A percentile compares a stretch with the other conserved stretches of the same genome.
Evolutionary conservation across 257 asterid genomes (phyloP).

Genomic region (Pogostemon cablin): DNA sequence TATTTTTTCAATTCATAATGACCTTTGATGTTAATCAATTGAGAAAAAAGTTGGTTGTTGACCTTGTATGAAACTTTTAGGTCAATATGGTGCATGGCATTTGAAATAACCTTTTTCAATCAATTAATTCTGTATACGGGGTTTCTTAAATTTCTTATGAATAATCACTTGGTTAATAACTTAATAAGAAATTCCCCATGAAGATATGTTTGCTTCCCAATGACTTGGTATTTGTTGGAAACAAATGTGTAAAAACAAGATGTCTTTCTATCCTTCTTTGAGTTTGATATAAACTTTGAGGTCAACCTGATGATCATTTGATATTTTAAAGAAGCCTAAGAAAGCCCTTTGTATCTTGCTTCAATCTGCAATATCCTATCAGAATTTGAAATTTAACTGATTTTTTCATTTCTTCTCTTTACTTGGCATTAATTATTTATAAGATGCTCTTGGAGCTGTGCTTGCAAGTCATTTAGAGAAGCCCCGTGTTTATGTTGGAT

Average conservation of each 20-base stretch:
- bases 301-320: not conserved
- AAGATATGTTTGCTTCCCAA: slow-evolving; percentile 1
- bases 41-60: not conserved
- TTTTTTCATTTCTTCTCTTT: slow-evolving; percentile 26
- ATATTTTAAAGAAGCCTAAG: too few species aligned
- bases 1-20: not conserved
- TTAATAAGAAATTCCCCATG: slow-evolving; percentile 7
- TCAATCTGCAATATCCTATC: not conserved
- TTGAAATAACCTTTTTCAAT: not conserved
- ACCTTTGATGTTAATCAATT: slow-evolving; percentile 18
- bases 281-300: slow-evolving; percentile 1
- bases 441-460: slow-evolving; percentile 80
- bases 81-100: not conserved
- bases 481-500: slow-evolving; percentile 79
- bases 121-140: not conserved
- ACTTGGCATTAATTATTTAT: slow-evolving; percentile 24
- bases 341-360: too few species aligned
- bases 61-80: not conserved
- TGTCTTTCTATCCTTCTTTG: slow-evolving; percentile 10
- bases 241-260: not conserved
- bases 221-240: not conserved
- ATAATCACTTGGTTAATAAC: not conserved
- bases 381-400: slow-evolving; percentile 15
- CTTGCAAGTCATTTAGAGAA: slow-evolving; percentile 77
- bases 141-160: not conserved